Evolutionary conservation across 805 yeast species (phyloP).

Genomic region (Monosporozyma aerobia): DNA sequence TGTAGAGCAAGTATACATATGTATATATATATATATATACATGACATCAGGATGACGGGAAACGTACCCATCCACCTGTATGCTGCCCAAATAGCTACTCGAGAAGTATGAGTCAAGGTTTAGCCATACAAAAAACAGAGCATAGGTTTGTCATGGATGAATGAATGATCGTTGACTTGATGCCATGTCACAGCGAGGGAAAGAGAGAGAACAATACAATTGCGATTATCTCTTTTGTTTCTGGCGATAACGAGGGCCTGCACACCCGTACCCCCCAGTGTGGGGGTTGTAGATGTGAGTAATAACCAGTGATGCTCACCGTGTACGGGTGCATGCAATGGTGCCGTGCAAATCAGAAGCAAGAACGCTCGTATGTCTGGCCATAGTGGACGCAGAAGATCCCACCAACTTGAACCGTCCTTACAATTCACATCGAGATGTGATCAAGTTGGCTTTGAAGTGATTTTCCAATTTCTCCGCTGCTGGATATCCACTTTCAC

Average conservation of each 20-base stretch:
- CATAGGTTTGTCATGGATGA: too few relatives aligned
- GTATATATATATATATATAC: not conserved
- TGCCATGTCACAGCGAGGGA: not conserved
- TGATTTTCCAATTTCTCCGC: not conserved
- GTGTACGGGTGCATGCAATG: too few relatives aligned
- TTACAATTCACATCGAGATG: not conserved
- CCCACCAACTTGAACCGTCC: too few relatives aligned
- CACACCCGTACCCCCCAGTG: not conserved
- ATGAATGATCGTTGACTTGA: too few relatives aligned
- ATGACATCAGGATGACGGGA: not conserved
- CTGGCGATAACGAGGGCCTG: not conserved
- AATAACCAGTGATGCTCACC: too few relatives aligned
- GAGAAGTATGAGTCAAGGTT: not conserved
- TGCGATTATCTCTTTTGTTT: not conserved
- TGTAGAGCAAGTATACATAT: not conserved
- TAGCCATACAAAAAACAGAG: not conserved
- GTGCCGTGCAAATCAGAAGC: too few relatives aligned
- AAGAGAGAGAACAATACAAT: not conserved
- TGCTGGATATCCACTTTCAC: too few relatives aligned
- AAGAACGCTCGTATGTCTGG: not conserved
- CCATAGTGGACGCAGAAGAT: not conserved
- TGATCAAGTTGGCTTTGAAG: not conserved
- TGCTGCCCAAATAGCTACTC: not conserved
- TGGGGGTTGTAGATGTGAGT: not conserved
- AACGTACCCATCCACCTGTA: too few relatives aligned